A percentile compares a stretch with the other conserved stretches of the same genome.
phyloP scores from a whole-genome alignment of 2,329 filamentous ascomycete species.

The Colletotrichum theobromicola region DNA sequence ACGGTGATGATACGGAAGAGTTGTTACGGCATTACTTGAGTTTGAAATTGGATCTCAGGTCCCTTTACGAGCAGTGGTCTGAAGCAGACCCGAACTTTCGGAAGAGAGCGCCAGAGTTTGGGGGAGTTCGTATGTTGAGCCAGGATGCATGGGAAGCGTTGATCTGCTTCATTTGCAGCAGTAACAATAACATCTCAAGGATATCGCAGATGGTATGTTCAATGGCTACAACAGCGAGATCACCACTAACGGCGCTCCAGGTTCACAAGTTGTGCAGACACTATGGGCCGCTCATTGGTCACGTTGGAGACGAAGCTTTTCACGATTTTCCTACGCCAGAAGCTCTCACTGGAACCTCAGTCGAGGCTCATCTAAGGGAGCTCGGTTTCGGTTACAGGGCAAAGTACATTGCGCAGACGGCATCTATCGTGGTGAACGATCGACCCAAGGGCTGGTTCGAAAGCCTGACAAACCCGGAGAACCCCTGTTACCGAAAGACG shows the following conservation, averaged over 20 bases:
- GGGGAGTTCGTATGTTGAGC: conserved; percentile 87
- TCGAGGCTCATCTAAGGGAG: conserved; percentile 80
- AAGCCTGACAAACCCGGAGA: conserved; percentile 77
- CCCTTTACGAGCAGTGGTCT: conserved; percentile 89
- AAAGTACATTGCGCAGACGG: conserved; percentile 89
- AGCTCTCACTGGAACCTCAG: conserved; percentile 72
- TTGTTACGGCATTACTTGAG: conserved; percentile 89
- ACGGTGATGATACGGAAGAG: conserved; percentile 71
- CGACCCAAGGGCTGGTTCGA: conserved; percentile 79
- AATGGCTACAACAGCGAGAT: background rate
- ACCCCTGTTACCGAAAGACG: conserved; percentile 57
- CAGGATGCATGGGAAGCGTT: conserved; percentile 97
- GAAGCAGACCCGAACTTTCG: conserved; percentile 85
- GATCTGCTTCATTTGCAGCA: conserved; percentile 95
- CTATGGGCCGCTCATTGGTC: conserved; percentile 80
- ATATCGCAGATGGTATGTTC: conserved; percentile 87
- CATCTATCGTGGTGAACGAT: conserved; percentile 71
- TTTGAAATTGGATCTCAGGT: conserved; percentile 74
- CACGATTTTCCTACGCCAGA: conserved; percentile 86
- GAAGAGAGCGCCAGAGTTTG: conserved; percentile 84
- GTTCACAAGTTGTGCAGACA: conserved; percentile 86
- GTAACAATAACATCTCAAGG: conserved; percentile 95
- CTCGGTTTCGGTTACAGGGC: conserved; percentile 95
- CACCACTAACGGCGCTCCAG: conserved; percentile 35
- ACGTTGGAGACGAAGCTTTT: conserved; percentile 73